Base-by-base conservation (phyloP, 306 rosid species). In the Inga laurina region DNA sequence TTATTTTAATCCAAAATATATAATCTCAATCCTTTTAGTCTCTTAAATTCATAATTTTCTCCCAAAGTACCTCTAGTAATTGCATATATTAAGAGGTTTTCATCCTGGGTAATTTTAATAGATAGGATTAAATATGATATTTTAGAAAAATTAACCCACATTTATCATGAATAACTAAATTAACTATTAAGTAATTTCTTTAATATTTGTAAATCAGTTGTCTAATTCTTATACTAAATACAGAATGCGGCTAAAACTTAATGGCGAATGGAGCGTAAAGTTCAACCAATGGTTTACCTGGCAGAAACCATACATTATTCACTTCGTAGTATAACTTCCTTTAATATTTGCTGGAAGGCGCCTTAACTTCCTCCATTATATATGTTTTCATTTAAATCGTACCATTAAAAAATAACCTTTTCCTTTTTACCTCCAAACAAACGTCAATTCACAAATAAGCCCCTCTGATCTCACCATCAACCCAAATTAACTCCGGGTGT, bases 301-400 rank as follows among this genome's bases (percentile, higher is more conserved):
- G 72, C 44, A 6, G 44, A 66, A 12, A 15, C 43, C 71, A 34
- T 18, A 14, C 21, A 64, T 27, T 32, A 12, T 65, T 32, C 41
- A 65, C n/a, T n/a, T 14, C 43, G 8, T 15, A 12, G 18, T 5
- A 30, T 12, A 5, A 22, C 10, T 24, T 22, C 9, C 79, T 35
- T 82, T 61, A 77, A 69, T 61, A 76, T 35, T 35, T 35, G 37
- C 4, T 35, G 89, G 89, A 34, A 72, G 95, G 88, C 93, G 90
- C 91, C 94, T 91, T 88, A 81, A 86, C 85, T 65, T 62, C 71
- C 69, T 32, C 79, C 67, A 68, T 65, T 78, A 52, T 48, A 8
- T 65, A 18, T 30, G 70, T 14, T 21, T 41, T 35, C 78, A 74
- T 14, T 81, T 78, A 80, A 21, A 73, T 37, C 52, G 52, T 44